A percentile compares a stretch with the other conserved stretches of the same genome.
These are phyloP conservation scores for Hymenoscyphus fraxineus DNA, from an alignment of 2,329 filamentous ascomycete genomes.

Conservation along the genomic window DNA sequence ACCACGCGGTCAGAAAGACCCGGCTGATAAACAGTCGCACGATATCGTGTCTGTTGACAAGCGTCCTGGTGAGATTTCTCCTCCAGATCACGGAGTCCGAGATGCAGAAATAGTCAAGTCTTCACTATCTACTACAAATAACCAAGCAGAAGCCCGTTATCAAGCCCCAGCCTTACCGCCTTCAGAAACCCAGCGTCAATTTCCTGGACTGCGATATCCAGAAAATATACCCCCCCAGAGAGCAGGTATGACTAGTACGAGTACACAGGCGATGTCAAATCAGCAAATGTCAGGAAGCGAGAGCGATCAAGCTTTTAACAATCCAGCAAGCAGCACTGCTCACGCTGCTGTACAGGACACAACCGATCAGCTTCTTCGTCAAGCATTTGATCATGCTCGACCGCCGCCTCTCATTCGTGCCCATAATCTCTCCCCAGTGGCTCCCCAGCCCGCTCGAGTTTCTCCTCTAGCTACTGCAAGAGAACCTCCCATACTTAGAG, in stretches of 20 bases:
- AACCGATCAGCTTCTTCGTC: constrained; percentile 38
- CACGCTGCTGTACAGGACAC: constrained; percentile 35
- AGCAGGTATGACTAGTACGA: background rate
- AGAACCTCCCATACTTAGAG: constrained; percentile 31
- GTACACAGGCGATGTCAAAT: background rate
- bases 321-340: constrained; percentile 35
- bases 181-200: constrained; percentile 2
- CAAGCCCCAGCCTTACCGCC: constrained; percentile 19
- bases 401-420: constrained; percentile 65
- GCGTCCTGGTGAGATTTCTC: constrained; percentile 19
- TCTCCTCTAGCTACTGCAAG: constrained; percentile 52
- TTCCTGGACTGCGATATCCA: background rate
- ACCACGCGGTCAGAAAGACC: constrained; percentile 27
- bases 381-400: constrained; percentile 38
- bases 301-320: background rate
- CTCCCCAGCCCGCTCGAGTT: constrained; percentile 71
- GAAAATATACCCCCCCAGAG: background rate
- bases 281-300: constrained; percentile 8
- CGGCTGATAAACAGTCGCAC: constrained; percentile 24
- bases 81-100: constrained; percentile 24
- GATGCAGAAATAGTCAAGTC: constrained; percentile 27
- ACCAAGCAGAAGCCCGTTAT: constrained; percentile 25
- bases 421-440: constrained; percentile 69
- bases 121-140: constrained; percentile 32
- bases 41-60: constrained; percentile 25